phyloP scores from a whole-genome alignment of 1,139 yeast species.

The Debaryomyces sp. region DNA sequence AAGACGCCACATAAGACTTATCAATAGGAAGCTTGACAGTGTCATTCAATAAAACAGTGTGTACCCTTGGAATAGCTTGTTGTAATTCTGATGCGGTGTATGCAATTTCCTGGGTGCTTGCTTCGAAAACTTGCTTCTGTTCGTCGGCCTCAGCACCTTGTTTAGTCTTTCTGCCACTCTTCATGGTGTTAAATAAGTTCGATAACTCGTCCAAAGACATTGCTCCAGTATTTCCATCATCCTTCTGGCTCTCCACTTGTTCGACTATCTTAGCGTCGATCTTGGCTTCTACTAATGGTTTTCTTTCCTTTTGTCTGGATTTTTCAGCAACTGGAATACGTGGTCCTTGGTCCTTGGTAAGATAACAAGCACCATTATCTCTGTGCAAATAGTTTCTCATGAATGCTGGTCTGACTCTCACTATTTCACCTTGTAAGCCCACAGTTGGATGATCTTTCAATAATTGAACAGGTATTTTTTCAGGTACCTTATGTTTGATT shows the following conservation, averaged over 20 bases:
- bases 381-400: constrained; percentile 82
- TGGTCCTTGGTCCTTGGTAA: constrained; percentile 56
- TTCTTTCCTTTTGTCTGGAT: constrained; percentile 14
- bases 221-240: constrained; percentile 19
- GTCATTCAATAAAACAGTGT: constrained; percentile 20
- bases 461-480: constrained; percentile 69
- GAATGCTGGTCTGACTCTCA: constrained; percentile 75
- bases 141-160: constrained; percentile 9
- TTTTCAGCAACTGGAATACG: constrained; percentile 61
- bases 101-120: constrained; percentile 14
- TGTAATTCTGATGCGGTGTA: constrained; percentile 36
- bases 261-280: constrained; percentile 11
- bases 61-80: constrained; percentile 32
- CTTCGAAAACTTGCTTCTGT: constrained; percentile 9
- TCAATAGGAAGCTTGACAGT: constrained; percentile 29
- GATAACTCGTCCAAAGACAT: constrained; percentile 46
- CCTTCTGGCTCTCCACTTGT: constrained; percentile 12
- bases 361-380: constrained; percentile 71
- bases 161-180: constrained; percentile 10
- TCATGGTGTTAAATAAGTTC: constrained; percentile 35
- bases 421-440: constrained; percentile 71
- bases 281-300: constrained; percentile 14
- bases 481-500: constrained; percentile 13
- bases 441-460: constrained; percentile 63
- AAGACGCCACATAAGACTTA: constrained; percentile 25